These are phyloP conservation scores for Fusarium burgessii DNA, from an alignment of 2,329 filamentous ascomycete species.

Conservation along the genomic window DNA sequence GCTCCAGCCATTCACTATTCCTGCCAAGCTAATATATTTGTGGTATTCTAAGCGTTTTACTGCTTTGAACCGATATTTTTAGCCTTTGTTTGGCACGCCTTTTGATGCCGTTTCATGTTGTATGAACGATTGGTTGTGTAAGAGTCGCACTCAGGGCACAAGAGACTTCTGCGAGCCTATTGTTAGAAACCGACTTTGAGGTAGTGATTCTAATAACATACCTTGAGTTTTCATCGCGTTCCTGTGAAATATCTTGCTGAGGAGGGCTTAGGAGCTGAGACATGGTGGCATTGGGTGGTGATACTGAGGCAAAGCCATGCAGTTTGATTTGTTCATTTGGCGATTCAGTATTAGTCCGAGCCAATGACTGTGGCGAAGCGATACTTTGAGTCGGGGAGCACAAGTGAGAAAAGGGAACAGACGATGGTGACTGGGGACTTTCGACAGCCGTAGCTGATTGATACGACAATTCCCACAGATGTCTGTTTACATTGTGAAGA, in stretches of 20 bases:
- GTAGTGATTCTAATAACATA: accelerated
- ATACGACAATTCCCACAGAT: not conserved
- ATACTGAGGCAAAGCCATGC: not conserved
- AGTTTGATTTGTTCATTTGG: accelerated
- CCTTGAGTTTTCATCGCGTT: not conserved
- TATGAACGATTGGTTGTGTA: not conserved
- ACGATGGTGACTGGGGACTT: accelerated
- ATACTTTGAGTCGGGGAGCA: not conserved
- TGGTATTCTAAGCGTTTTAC: no score
- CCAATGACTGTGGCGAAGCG: accelerated
- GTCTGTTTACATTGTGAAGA: not conserved
- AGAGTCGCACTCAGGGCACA: accelerated
- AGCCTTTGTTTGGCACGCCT: accelerated
- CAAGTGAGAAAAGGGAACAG: no score
- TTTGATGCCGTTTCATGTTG: not conserved
- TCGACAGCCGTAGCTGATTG: not conserved
- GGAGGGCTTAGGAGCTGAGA: accelerated
- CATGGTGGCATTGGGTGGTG: accelerated
- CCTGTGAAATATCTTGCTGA: not conserved
- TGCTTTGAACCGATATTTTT: accelerated
- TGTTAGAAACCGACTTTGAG: not conserved
- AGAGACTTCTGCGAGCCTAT: accelerated
- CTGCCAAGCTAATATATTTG: accelerated
- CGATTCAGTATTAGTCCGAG: not conserved
- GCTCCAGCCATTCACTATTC: no score